These are phyloP conservation scores for Euclidium syriacum DNA, from an alignment of 345 rosid genomes.

Conservation along the genomic window DNA sequence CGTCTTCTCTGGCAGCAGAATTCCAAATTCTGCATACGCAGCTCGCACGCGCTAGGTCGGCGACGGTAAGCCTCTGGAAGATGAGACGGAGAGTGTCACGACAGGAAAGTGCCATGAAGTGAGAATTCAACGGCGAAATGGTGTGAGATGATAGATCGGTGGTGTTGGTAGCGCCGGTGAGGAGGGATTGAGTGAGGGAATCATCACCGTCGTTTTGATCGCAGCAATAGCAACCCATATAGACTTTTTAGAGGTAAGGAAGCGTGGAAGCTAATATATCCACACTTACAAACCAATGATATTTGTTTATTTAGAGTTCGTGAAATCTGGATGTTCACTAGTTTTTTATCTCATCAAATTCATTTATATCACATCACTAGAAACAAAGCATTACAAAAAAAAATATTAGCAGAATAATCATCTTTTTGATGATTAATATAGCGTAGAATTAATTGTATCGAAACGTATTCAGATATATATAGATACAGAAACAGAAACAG, in stretches of 20 bases:
- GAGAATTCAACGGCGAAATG: conserved; percentile 52
- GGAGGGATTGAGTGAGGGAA: conserved; percentile 11
- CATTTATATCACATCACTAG: no score
- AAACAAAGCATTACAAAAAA: no score
- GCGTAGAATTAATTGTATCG: no score
- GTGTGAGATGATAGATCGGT: conserved; percentile 7
- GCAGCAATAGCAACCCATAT: conserved; percentile 56
- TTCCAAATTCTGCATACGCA: conserved; percentile 75
- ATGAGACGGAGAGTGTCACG: conserved; percentile 60
- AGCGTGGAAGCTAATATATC: background rate
- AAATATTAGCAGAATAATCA: no score
- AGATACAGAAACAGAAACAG: no score
- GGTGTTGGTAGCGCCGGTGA: conserved; percentile 2
- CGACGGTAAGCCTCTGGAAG: conserved; percentile 49
- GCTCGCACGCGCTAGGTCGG: conserved; percentile 74
- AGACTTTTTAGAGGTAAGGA: background rate
- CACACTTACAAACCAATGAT: no score
- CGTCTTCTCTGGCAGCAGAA: conserved; percentile 44
- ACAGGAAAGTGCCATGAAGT: conserved; percentile 51
- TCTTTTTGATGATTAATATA: no score
- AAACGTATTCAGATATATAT: no score
- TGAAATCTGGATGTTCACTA: no score
- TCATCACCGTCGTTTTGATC: conserved; percentile 34
- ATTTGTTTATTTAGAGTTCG: no score
- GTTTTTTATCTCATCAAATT: no score